A percentile compares a stretch with the other conserved stretches of the same genome.
Conservation (phyloP, 129 eudicot species). For the Lactuca saligna region DNA sequence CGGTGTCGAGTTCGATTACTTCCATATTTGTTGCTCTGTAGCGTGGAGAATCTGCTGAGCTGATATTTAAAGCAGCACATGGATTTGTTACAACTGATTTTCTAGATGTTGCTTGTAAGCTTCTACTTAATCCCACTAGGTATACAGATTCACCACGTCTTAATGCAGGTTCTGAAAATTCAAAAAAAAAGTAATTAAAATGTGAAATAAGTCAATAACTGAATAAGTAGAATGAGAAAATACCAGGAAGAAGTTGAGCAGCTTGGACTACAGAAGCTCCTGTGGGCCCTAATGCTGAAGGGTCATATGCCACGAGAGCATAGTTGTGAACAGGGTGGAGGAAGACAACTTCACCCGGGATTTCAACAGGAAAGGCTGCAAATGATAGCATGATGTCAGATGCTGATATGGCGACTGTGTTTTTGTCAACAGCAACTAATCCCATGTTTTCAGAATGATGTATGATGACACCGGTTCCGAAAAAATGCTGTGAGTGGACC, state of each 20-base stretch:
- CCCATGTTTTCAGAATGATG: conserved; percentile 92
- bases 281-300: conserved; percentile 77
- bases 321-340: conserved; percentile 95
- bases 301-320: conserved; percentile 87
- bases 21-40: conserved; percentile 97
- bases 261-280: conserved; percentile 81
- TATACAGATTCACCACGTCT: conserved; percentile 87
- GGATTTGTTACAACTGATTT: conserved; percentile 92
- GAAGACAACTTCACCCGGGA: conserved; percentile 94
- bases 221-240: background rate
- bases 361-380: conserved; percentile 96
- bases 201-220: background rate
- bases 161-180: conserved; percentile 70
- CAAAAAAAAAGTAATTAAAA: background rate
- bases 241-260: conserved; percentile 93
- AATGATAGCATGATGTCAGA: conserved; percentile 93
- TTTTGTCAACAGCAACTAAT: conserved; percentile 83
- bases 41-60: conserved; percentile 93
- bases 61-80: conserved; percentile 79
- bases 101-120: conserved; percentile 91
- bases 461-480: conserved; percentile 87
- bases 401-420: conserved; percentile 85
- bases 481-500: conserved; percentile 93
- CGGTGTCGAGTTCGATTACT: conserved; percentile 91
- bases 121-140: conserved; percentile 92